These are phyloP conservation scores for Beauveria brongniartii DNA, from an alignment of 2,329 filamentous ascomycete genomes.

Conservation along the genomic window DNA sequence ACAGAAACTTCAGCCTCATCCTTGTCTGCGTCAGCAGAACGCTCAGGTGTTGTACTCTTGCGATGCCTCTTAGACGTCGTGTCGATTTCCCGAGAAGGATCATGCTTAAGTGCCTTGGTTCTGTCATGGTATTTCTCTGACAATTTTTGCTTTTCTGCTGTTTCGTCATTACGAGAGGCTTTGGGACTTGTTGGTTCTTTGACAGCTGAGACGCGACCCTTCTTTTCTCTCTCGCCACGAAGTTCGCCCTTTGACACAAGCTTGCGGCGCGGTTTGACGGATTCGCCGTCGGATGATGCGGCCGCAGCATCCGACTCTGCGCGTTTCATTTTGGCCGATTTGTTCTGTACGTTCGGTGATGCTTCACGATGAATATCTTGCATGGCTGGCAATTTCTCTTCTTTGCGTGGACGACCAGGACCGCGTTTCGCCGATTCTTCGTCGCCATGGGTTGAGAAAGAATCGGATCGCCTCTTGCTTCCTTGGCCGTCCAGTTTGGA, in stretches of 20 bases:
- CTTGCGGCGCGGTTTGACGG: constrained; percentile 52
- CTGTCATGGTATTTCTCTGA: constrained; percentile 52
- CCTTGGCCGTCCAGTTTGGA: constrained; percentile 35
- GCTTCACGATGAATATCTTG: constrained; percentile 45
- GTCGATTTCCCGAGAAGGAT: constrained; percentile 53
- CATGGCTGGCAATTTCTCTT: constrained; percentile 29
- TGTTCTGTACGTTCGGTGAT: constrained; percentile 40
- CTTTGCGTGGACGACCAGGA: constrained; percentile 46
- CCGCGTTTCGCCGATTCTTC: constrained; percentile 43
- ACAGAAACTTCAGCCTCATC: constrained; percentile 42
- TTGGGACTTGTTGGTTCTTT: constrained; percentile 46
- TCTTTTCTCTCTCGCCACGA: constrained; percentile 50
- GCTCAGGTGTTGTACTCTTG: constrained; percentile 50
- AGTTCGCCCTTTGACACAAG: constrained; percentile 56
- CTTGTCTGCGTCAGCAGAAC: constrained; percentile 42
- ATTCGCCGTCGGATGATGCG: constrained; percentile 48
- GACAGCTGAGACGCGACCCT: constrained; percentile 41
- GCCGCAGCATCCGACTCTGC: constrained; percentile 45
- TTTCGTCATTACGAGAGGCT: constrained; percentile 42
- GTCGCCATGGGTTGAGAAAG: constrained; percentile 35
- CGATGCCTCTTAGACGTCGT: constrained; percentile 49
- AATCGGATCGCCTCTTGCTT: constrained; percentile 40
- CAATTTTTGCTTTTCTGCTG: constrained; percentile 37
- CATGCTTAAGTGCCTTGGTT: constrained; percentile 52
- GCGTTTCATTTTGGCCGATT: constrained; percentile 42